Evolutionary conservation across 371 early-diverging fungal genomes (phyloP).

Genomic region (Lichtheimia hyalospora): DNA sequence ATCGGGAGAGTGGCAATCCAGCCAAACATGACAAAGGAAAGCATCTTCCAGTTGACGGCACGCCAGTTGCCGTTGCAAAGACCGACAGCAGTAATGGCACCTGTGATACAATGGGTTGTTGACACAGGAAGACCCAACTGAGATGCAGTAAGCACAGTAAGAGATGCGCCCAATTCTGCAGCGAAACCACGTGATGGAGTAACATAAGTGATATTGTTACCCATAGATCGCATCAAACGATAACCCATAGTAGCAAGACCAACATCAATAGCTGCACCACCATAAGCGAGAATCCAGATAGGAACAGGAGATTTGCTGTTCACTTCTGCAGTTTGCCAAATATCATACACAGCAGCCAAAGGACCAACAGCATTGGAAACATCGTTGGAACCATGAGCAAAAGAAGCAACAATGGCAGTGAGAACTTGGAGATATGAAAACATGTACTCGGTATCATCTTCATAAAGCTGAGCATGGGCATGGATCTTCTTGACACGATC

Average conservation of each 20-base stretch:
- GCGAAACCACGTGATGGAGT: slow-evolving; percentile 87
- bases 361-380: slow-evolving; percentile 91
- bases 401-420: slow-evolving; percentile 85
- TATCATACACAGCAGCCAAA: slow-evolving; percentile 60
- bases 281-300: slow-evolving; percentile 77
- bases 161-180: slow-evolving; percentile 80
- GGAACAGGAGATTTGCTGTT: slow-evolving; percentile 65
- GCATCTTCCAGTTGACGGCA: slow-evolving; percentile 82
- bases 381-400: slow-evolving; percentile 91
- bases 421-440: slow-evolving; percentile 85
- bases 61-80: slow-evolving; percentile 71
- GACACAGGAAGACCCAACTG: slow-evolving; percentile 82
- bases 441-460: slow-evolving; percentile 79
- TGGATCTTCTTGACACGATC: slow-evolving; percentile 55
- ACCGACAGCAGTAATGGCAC: slow-evolving; percentile 84
- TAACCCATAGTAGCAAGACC: slow-evolving; percentile 77
- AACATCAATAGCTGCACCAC: slow-evolving; percentile 79
- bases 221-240: slow-evolving; percentile 73
- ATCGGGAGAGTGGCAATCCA: slow-evolving; percentile 84
- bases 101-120: slow-evolving; percentile 89
- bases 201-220: slow-evolving; percentile 84
- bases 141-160: slow-evolving; percentile 86
- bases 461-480: slow-evolving; percentile 67
- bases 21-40: slow-evolving; percentile 67
- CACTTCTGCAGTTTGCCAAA: slow-evolving; percentile 65